Base-by-base conservation (phyloP, 2,329 filamentous ascomycete genomes). In the Colletotrichum godetiae region DNA sequence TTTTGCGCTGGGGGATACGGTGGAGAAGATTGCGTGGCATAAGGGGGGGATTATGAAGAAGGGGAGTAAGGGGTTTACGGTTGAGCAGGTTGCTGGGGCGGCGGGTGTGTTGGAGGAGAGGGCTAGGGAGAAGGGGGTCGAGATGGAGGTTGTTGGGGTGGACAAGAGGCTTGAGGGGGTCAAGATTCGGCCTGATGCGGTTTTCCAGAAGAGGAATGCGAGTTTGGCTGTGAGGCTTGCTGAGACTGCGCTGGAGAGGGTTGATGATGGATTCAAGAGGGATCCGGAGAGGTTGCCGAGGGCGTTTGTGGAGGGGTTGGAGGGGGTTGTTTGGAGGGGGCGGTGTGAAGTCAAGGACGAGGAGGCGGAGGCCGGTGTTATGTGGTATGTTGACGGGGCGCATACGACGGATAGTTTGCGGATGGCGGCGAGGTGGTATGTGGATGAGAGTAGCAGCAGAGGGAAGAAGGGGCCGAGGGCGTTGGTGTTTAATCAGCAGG, bases 401-500 rank as follows among this genome's bases (percentile, higher is more conserved):
- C 95, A 98, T 80, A 98, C 95, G 0, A 86, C 92, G 27, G 95
- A 98, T 77, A 97, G 94, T 77, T 91, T 98, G 75, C 88, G 90
- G 65, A 88, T 94, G 55, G 93, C 93, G 12, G 94, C 91, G 3
- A 87, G 86, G 76, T 98, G 95, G 95, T 96, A 96, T 78, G 89
- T 89, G 1, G 92, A 98, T 78, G 93, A 94, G 5, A 84, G 42
- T 5, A 31, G 2, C 7, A 22, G 11, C 12, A 57, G 8, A 10
- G 35, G 19, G 19, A 49, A 52, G 19, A 62, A 19, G 31, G 62
- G 72, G 6, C 68, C 67, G 19, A 15, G 72, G 55, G 82, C 88
- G 60, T 85, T 99, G 64, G 92, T 98, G 67, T 99, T 98, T 88
- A 98, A 98, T 81, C 97, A 98, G 82, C 90, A 92, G 80, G 89